Evolutionary conservation across 2,329 filamentous ascomycete genomes (phyloP), one percentile per base, ranked within the genome.

Genomic region (Niveomyces coronatus): DNA sequence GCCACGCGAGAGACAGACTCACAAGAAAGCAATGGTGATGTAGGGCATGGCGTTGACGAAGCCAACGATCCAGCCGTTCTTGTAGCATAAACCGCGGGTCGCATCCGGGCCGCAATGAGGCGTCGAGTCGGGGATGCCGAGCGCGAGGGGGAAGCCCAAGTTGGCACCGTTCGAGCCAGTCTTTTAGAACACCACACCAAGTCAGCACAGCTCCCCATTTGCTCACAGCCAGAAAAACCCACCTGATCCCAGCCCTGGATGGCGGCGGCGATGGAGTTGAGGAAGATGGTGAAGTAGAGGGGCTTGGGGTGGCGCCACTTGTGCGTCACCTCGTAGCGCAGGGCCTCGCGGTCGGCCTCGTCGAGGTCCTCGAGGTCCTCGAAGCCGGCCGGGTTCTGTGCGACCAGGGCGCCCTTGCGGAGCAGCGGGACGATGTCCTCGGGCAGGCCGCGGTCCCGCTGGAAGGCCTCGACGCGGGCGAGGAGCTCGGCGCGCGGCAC

Each of bases 11-110:
- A n/a, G n/a, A n/a, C n/a, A n/a, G n/a, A n/a, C 61, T 51, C 49
- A 70, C 61, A 74, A 58, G 1, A 63, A 23, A 16, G 46, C 56
- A 27, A 62, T 62, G 11, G 58, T 61, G 29, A 67, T 57, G 49
- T 63, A 61, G 28, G 66, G 58, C 45, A 59, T 62, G 10, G 65
- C 54, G 40, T 81, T 81, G 41, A 81, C 61, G 2, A 79, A 52
- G 15, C 77, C 77, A 17, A 80, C 64, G 30, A 80, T 62, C 74
- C 75, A 80, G 36, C 64, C 63, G 46, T 79, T 74, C 29, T 54
- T 58, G 26, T 52, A 49, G 30, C 58, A 62, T 2, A 59, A 51
- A 23, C 63, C 65, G 18, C 62, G 49, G 8, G 50, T 53, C 13
- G 52, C 51, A 10, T 55, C 53, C 0, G 54, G 51, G 0, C 55